phyloP scores from a whole-genome alignment of 306 rosid species.

The Purshia tridentata region DNA sequence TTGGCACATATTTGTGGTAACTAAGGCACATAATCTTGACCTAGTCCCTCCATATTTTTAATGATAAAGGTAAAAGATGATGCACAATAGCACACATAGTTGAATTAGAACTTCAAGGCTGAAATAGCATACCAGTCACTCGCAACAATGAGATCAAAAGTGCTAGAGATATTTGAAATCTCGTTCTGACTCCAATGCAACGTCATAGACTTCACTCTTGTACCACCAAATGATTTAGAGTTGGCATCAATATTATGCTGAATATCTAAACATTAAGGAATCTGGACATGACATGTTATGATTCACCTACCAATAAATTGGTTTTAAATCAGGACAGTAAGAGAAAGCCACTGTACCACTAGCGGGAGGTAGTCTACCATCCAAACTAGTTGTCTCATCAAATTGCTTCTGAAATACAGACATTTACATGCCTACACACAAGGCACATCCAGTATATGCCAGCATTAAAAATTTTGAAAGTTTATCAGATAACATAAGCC shows the following conservation, averaged over 20 bases:
- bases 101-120: conserved; percentile 15
- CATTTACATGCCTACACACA: too few species aligned
- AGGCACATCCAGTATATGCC: too few species aligned
- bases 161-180: conserved; percentile 36
- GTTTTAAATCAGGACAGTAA: background rate
- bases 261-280: conserved; percentile 65
- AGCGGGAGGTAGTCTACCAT: too few species aligned
- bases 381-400: too few species aligned
- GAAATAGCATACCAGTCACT: conserved; percentile 70
- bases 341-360: background rate
- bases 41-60: background rate
- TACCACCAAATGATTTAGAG: conserved; percentile 68
- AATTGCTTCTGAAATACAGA: too few species aligned
- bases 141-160: conserved; percentile 73
- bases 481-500: background rate
- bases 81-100: background rate
- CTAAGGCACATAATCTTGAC: conserved; percentile 19
- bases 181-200: conserved; percentile 85
- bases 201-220: conserved; percentile 66
- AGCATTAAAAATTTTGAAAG: background rate
- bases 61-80: conserved; percentile 6
- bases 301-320: background rate
- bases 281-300: conserved; percentile 4
- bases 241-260: conserved; percentile 74
- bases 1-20: background rate